A percentile compares a stretch with the other conserved stretches of the same genome.
These are phyloP conservation scores for Tetradesmus lagerheimii DNA, from an alignment of 139 green algal genomes.

Conservation along the genomic window DNA sequence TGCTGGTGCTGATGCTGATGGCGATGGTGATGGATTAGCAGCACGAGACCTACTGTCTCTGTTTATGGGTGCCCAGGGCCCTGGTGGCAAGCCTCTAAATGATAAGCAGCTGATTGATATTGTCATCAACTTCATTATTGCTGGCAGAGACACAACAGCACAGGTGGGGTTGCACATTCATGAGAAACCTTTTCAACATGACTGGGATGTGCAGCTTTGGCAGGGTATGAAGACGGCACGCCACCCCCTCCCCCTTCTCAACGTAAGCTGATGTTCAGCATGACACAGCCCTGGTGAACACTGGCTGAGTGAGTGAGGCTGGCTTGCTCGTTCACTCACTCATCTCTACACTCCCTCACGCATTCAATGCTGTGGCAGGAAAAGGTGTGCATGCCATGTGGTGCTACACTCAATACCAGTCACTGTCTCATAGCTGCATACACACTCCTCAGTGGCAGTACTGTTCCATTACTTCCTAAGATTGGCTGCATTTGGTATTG, in stretches of 20 bases:
- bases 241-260: background rate
- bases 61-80: background rate
- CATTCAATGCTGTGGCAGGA: too few species aligned
- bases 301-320: too few species aligned
- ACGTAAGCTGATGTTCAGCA: background rate
- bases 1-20: background rate
- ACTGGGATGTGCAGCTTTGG: background rate
- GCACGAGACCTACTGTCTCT: background rate
- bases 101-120: background rate
- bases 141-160: background rate
- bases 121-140: background rate
- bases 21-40: too few species aligned
- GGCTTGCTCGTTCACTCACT: too few species aligned
- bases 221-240: background rate
- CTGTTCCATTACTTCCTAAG: too few species aligned
- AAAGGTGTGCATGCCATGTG: too few species aligned
- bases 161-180: background rate
- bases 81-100: background rate
- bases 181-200: background rate
- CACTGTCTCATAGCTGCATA: too few species aligned
- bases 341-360: too few species aligned
- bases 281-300: too few species aligned
- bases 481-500: too few species aligned
- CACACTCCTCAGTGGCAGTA: too few species aligned
- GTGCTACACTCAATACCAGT: too few species aligned